Conservation (phyloP, 2,329 filamentous ascomycete species). For the Aureobasidium sp. region DNA sequence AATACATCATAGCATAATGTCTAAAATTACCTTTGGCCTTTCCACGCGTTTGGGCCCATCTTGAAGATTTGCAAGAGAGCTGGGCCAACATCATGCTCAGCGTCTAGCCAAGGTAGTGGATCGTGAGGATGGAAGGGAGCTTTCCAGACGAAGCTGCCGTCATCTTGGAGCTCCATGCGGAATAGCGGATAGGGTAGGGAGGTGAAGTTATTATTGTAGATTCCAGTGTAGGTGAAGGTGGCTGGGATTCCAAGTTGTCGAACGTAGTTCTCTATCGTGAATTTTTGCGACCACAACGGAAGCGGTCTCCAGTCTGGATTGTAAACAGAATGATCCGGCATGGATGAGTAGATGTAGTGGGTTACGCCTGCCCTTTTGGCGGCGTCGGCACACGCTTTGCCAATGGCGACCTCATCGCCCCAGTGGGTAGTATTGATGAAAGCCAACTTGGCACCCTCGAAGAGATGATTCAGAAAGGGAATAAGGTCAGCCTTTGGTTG, state of each 20-base stretch:
- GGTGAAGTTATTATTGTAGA: constrained; percentile 99
- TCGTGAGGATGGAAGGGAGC: constrained; percentile 88
- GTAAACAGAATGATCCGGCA: constrained; percentile 88
- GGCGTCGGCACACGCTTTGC: constrained; percentile 79
- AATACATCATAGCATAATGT: neutral
- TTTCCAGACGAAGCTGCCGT: constrained; percentile 86
- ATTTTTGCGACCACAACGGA: constrained; percentile 88
- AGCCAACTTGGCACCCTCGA: constrained; percentile 75
- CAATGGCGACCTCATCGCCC: constrained; percentile 87
- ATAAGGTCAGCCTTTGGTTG: constrained; percentile 24
- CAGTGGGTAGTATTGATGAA: constrained; percentile 99
- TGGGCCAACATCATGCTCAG: constrained; percentile 91
- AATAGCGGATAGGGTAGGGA: constrained; percentile 87
- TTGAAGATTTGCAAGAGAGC: constrained; percentile 92
- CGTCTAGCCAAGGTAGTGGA: constrained; percentile 89
- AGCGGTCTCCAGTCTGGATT: constrained; percentile 70
- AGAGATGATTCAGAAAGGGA: constrained; percentile 36
- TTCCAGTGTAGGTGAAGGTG: constrained; percentile 92
- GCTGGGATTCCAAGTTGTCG: constrained; percentile 73
- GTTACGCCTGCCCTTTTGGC: constrained; percentile 77
- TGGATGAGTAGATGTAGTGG: constrained; percentile 93
- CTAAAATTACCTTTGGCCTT: constrained; percentile 54
- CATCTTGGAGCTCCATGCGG: constrained; percentile 80
- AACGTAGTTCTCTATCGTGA: constrained; percentile 86
- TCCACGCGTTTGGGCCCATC: constrained; percentile 81